Conservation (phyloP, 2,329 filamentous ascomycete species). For the Beauveria varroae region DNA sequence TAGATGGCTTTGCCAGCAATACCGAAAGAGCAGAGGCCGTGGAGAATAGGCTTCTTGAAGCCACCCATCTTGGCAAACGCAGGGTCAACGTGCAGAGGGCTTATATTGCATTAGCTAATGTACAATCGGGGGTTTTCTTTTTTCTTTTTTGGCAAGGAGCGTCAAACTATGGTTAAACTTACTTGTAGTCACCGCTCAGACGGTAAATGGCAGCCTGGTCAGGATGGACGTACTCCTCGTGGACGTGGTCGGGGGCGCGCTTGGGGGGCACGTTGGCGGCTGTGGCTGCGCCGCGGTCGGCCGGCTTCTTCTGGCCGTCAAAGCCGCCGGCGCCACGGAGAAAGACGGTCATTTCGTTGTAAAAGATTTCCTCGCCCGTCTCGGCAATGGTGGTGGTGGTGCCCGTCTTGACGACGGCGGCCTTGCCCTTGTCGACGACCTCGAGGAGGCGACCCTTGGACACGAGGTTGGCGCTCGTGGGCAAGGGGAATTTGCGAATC, state of each 20-base stretch:
- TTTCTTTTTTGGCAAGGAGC: not conserved
- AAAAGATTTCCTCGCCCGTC: conserved; percentile 86
- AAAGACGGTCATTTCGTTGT: conserved; percentile 93
- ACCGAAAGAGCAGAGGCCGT: conserved; percentile 94
- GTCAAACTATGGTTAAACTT: not conserved
- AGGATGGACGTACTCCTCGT: conserved; percentile 78
- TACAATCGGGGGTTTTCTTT: not conserved
- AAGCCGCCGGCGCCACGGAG: conserved; percentile 88
- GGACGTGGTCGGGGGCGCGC: conserved; percentile 69
- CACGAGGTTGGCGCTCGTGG: conserved; percentile 69
- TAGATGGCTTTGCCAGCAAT: conserved; percentile 86
- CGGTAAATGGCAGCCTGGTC: conserved; percentile 93
- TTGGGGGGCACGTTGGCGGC: conserved; percentile 71
- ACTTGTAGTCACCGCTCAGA: conserved; percentile 84
- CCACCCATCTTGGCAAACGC: conserved; percentile 90
- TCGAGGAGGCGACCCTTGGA: conserved; percentile 79
- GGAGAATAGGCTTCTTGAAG: conserved; percentile 89
- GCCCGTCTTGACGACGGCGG: conserved; percentile 73
- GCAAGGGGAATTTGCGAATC: conserved; percentile 84
- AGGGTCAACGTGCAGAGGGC: conserved; percentile 90
- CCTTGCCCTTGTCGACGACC: conserved; percentile 91
- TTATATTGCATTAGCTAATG: conserved; percentile 16
- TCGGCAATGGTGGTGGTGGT: conserved; percentile 77
- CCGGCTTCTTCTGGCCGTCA: conserved; percentile 69
- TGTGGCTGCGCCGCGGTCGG: conserved; percentile 72